Base-by-base conservation (phyloP, 2,329 filamentous ascomycete genomes). In the Verticillium dahliae region DNA sequence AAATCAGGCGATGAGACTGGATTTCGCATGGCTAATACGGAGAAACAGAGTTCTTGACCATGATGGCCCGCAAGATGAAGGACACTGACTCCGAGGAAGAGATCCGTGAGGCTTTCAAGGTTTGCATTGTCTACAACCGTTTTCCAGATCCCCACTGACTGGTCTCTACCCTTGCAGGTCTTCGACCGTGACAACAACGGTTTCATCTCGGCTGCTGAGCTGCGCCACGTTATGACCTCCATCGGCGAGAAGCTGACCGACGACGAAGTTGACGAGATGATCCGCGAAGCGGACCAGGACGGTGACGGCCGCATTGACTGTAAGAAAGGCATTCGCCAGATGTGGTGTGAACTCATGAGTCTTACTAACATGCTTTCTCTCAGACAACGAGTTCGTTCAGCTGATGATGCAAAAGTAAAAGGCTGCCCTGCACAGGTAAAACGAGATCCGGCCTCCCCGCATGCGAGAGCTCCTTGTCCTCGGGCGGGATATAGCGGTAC, bases 21-120 rank as follows among this genome's bases (percentile, higher is more conserved):
- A 52, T 27, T 37, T 13, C 2, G 27, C 27, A 7, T 18, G 45
- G 67, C 72, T 76, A 64, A 75, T 69, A 65, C 34, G 60, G 27
- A n/a, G 60, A 62, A 60, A 55, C 72, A 94, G 91, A 95, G 74
- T 95, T 95, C 78, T 82, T 95, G 65, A 95, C 91, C 66, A 95
- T 95, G 91, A 95, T 95, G 91, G 91, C 91, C 63, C 87, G 91
- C 73, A 95, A 95, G 81, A 95, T 95, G 91, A 94, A 94, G 83
- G 91, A 94, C 72, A 95, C 91, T 69, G 91, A 95, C 74, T 94
- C 90, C 57, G 91, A 95, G 78, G 91, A 95, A 79, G 91, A 95
- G 76, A 95, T 95, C 69, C 87, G 91, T 70, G 91, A 94, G 76
- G 90, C 90, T 14, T 94, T 94, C 85, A 93, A 93, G 84, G 90